Evolutionary conservation across 768 basidiomycete species (phyloP).

Genomic region (Agaricus subrufescens): DNA sequence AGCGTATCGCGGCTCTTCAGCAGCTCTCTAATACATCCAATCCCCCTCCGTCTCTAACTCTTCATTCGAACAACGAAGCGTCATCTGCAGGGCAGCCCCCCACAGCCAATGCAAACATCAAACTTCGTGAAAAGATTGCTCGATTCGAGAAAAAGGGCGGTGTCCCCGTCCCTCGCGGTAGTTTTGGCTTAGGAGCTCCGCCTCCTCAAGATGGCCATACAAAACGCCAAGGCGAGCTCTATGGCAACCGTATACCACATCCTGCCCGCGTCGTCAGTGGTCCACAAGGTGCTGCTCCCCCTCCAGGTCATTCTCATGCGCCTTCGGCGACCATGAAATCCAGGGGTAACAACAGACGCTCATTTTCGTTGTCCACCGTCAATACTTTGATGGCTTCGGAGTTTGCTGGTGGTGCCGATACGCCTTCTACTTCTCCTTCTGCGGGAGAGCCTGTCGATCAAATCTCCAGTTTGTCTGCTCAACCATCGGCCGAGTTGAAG

Average conservation of each 20-base stretch:
- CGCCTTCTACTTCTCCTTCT: slow-evolving; percentile 24
- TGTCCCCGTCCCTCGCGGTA: slow-evolving; percentile 68
- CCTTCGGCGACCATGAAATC: slow-evolving; percentile 4
- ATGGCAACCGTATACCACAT: slow-evolving; percentile 67
- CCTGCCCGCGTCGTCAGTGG: slow-evolving; percentile 28
- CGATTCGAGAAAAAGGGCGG: slow-evolving; percentile 78
- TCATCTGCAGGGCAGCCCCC: slow-evolving; percentile 5
- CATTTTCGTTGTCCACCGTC: slow-evolving; percentile 27
- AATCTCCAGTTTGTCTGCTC: background rate
- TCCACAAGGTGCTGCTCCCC: slow-evolving; percentile 10
- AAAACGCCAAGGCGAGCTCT: slow-evolving; percentile 60
- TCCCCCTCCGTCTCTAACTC: slow-evolving; percentile 22
- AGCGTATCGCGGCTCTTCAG: slow-evolving; percentile 79
- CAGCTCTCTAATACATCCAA: slow-evolving; percentile 40
- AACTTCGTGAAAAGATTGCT: slow-evolving; percentile 66
- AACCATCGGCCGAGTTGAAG: background rate
- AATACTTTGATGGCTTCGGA: slow-evolving; percentile 14
- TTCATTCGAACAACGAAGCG: slow-evolving; percentile 15
- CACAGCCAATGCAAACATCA: slow-evolving; percentile 14
- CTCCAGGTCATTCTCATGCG: slow-evolving; percentile 9
- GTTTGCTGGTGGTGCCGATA: slow-evolving; percentile 17
- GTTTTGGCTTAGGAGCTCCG: slow-evolving; percentile 66
- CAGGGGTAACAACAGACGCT: slow-evolving; percentile 19
- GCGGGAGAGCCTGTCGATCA: too few species aligned
- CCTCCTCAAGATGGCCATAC: slow-evolving; percentile 43